Conservation (phyloP, 768 basidiomycete species). For the Calocybe indica region DNA sequence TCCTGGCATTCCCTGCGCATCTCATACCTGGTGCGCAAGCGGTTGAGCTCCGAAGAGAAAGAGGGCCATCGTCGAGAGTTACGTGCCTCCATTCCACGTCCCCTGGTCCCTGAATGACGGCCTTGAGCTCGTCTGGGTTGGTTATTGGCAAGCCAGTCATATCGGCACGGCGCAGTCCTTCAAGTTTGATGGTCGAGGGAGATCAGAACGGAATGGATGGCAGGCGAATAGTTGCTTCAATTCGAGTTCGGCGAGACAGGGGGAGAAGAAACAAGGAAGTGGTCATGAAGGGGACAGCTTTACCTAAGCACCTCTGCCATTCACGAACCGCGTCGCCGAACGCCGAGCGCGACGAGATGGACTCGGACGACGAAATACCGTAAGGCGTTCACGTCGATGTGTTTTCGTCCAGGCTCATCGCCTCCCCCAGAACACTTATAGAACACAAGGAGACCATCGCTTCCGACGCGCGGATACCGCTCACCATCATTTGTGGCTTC, state of each 20-base stretch:
- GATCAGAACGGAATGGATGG: too few relatives aligned
- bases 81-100: slow-evolving; percentile 82
- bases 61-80: not conserved
- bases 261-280: too few relatives aligned
- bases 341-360: slow-evolving; percentile 21
- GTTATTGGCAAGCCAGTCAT: too few relatives aligned
- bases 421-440: slow-evolving; percentile 18
- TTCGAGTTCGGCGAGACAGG: too few relatives aligned
- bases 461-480: slow-evolving; percentile 47
- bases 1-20: slow-evolving; percentile 96
- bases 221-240: too few relatives aligned
- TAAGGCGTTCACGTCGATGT: slow-evolving; percentile 19
- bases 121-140: slow-evolving; percentile 36
- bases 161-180: too few relatives aligned
- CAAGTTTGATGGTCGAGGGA: too few relatives aligned
- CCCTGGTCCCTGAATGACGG: slow-evolving; percentile 70
- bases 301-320: too few relatives aligned
- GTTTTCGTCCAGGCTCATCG: not conserved
- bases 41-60: not conserved
- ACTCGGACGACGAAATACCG: slow-evolving; percentile 59
- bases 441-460: slow-evolving; percentile 11
- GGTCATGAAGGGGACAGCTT: too few relatives aligned
- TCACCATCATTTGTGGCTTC: slow-evolving; percentile 94
- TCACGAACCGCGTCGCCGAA: too few relatives aligned
- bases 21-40: slow-evolving; percentile 58